phyloP scores from a whole-genome alignment of 805 yeast species.

The Nakazawaea siamensis region DNA sequence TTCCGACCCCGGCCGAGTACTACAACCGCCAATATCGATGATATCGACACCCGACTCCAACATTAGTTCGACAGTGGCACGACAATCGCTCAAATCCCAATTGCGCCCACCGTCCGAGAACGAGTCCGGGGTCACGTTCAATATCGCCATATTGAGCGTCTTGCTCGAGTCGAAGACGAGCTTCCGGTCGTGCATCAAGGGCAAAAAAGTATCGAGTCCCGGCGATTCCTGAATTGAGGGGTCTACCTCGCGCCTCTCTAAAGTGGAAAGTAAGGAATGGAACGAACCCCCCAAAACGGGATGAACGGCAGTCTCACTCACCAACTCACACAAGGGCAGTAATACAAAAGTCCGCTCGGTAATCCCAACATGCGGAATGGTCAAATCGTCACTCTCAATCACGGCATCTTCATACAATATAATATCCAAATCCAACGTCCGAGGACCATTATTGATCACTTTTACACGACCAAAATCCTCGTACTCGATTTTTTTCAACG shows the following conservation, averaged over 20 bases:
- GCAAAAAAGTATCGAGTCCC: constrained; percentile 41
- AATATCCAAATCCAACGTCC: constrained; percentile 86
- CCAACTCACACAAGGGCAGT: constrained; percentile 77
- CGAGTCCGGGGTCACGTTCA: constrained; percentile 90
- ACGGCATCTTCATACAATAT: constrained; percentile 57
- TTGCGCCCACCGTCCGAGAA: constrained; percentile 81
- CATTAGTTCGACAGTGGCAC: constrained; percentile 40
- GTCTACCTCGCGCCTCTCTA: constrained; percentile 25
- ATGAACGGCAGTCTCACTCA: constrained; percentile 59
- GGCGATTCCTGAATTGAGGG: constrained; percentile 39
- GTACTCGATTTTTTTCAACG: constrained; percentile 74
- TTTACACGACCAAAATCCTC: constrained; percentile 63
- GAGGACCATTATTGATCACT: constrained; percentile 82
- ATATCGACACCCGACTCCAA: constrained; percentile 59
- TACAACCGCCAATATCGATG: constrained; percentile 89
- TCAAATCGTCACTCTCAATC: constrained; percentile 48
- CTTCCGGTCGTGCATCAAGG: constrained; percentile 24
- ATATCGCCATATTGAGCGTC: constrained; percentile 80
- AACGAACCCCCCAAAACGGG: constrained; percentile 85
- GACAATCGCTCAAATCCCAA: constrained; percentile 28
- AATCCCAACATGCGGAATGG: constrained; percentile 83
- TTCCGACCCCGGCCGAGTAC: constrained; percentile 79
- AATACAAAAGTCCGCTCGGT: constrained; percentile 85
- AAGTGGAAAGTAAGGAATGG: constrained; percentile 53
- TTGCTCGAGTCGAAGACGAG: constrained; percentile 36